Base-by-base conservation (phyloP, 1,284 basidiomycete species). In the Phellopilus nigrolimitatus region DNA sequence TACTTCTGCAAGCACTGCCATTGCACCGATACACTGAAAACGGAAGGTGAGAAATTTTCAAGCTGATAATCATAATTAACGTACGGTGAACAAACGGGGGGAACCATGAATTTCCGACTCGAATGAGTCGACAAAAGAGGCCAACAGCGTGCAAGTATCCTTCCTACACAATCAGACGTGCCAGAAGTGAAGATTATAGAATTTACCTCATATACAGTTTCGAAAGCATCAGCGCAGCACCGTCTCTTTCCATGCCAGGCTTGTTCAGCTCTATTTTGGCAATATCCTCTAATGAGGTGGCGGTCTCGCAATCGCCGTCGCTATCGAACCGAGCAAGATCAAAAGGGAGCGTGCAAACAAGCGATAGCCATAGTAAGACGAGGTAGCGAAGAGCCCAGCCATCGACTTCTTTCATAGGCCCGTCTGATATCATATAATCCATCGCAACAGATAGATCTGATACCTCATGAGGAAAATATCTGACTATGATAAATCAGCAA, bases 291-390 rank as follows among this genome's bases (percentile, higher is more conserved):
- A 95, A 66, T 30, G 66, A 59, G 52, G 60, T 56, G n/a, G 80
- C 74, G 30, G 82, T 79, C 57, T 71, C 62, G 15, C 79, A 80
- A 13, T 62, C 61, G 13, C 72, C 71, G 9, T 63, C 64, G 47
- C 82, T 78, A 61, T 94, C 90, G 49, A 97, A 91, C 55, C 91
- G 88, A 13, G 80, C 74, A 41, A 99, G 72, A 63, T 91, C 84
- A 65, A 99, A 99, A 0, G 97, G 97, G 17, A 98, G 85, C 71
- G 92, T 93, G 68, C 89, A 89, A 47, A 98, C 87, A 13, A 99
- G 78, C 13, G 92, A 91, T 9, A 99, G 76, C 95, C 97, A 99
- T 2, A 98, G 74, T 3, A 99, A 73, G 19, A 91, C 72, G 12
- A 90, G 75, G 61, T 97, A 95, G 51, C 92, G 83, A 45, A 94